Conservation (phyloP, 1,139 yeast species). For the Pichia sp. region DNA sequence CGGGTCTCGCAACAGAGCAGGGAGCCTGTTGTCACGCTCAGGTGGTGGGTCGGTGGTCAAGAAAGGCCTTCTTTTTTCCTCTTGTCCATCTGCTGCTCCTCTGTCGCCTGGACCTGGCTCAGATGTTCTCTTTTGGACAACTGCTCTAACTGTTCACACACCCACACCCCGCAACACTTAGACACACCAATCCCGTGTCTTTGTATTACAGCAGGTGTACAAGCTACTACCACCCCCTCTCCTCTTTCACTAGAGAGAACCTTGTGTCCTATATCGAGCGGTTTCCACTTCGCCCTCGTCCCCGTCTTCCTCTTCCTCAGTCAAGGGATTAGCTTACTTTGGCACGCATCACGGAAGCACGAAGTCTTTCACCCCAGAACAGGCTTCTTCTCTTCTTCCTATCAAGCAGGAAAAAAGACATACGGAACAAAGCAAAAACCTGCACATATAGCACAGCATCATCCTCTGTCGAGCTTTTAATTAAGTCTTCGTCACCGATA, state of each 20-base stretch:
- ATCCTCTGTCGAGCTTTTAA: slow-evolving; percentile 16
- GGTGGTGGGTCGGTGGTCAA: neutral
- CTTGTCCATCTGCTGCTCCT: neutral
- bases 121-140: neutral
- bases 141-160: slow-evolving; percentile 6
- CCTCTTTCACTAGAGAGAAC: slow-evolving; percentile 2
- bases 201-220: slow-evolving; percentile 3
- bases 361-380: neutral
- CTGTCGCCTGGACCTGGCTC: neutral
- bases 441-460: neutral
- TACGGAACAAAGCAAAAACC: neutral
- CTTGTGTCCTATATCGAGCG: neutral
- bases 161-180: neutral
- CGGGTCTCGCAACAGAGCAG: too few relatives aligned
- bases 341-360: neutral
- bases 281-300: neutral
- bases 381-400: neutral
- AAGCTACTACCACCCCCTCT: neutral
- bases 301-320: neutral
- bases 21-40: too few relatives aligned
- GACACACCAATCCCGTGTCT: slow-evolving; percentile 1
- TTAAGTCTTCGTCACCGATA: slow-evolving; percentile 13
- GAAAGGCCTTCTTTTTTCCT: neutral
- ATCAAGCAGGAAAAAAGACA: too few relatives aligned
- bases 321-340: neutral